phyloP scores from a whole-genome alignment of 2,329 filamentous ascomycete species.

The Penicillium sp. region DNA sequence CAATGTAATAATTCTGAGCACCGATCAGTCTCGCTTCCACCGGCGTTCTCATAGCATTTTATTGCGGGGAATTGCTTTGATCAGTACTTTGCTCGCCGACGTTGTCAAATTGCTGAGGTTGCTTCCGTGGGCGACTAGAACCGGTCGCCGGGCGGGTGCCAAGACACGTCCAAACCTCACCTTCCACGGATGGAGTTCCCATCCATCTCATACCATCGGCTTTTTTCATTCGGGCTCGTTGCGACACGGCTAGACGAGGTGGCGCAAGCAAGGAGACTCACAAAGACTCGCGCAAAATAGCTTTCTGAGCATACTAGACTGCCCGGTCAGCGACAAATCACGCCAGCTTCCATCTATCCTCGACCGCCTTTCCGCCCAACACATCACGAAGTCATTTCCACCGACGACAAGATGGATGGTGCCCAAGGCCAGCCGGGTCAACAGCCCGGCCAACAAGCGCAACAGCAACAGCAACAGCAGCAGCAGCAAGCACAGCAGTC shows the following conservation, averaged over 20 bases:
- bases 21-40: too few relatives aligned
- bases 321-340: too few relatives aligned
- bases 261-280: too few relatives aligned
- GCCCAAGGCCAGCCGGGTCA: slow-evolving; percentile 26
- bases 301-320: too few relatives aligned
- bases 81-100: too few relatives aligned
- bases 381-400: slow-evolving; percentile 2
- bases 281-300: too few relatives aligned
- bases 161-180: slow-evolving; percentile 9
- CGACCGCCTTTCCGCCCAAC: not conserved
- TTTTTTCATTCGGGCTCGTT: not conserved
- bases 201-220: not conserved
- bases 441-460: not conserved
- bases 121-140: not conserved
- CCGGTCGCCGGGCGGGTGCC: not conserved
- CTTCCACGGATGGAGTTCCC: not conserved
- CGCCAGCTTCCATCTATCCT: not conserved
- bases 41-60: too few relatives aligned
- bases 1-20: too few relatives aligned
- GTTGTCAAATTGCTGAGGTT: too few relatives aligned
- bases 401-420: slow-evolving; percentile 27
- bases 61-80: too few relatives aligned
- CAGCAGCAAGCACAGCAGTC: slow-evolving; percentile 17
- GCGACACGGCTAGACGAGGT: not conserved
- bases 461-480: slow-evolving; percentile 21